These are phyloP conservation scores for Colletotrichum endophyticum DNA, from an alignment of 2,329 filamentous ascomycete genomes.

Conservation along the genomic window DNA sequence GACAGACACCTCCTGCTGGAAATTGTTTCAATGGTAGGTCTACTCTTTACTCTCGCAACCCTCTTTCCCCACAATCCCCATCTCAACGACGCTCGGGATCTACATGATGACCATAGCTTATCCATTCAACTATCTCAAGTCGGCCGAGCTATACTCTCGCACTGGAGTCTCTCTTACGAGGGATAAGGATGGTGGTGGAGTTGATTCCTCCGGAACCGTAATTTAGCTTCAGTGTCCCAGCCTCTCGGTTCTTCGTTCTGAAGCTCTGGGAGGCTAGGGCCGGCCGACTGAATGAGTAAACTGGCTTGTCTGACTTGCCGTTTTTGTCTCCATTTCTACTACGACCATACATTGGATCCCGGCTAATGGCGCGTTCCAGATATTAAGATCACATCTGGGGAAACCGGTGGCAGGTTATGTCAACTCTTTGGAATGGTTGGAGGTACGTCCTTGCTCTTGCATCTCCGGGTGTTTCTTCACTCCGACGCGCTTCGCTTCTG, in stretches of 20 bases:
- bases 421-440: background rate
- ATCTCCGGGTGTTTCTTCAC: background rate
- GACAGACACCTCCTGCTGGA: background rate
- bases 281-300: slow-evolving; percentile 73
- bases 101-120: slow-evolving; percentile 70
- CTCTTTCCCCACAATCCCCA: background rate
- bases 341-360: background rate
- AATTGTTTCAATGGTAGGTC: background rate
- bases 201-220: slow-evolving; percentile 52
- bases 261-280: slow-evolving; percentile 49
- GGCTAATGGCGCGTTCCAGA: background rate
- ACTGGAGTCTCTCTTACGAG: slow-evolving; percentile 60
- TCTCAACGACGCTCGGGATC: background rate
- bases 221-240: slow-evolving; percentile 64
- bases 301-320: slow-evolving; percentile 62
- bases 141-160: slow-evolving; percentile 75
- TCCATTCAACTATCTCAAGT: slow-evolving; percentile 76
- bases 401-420: background rate
- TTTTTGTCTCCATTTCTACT: background rate
- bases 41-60: background rate
- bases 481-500: background rate
- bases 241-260: slow-evolving; percentile 37
- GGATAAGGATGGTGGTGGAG: slow-evolving; percentile 78
- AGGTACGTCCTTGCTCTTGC: background rate
- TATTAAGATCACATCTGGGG: background rate